Evolutionary conservation across 192 early-diverging fungal species (phyloP).

Genomic region (Lobulomyces angularis): DNA sequence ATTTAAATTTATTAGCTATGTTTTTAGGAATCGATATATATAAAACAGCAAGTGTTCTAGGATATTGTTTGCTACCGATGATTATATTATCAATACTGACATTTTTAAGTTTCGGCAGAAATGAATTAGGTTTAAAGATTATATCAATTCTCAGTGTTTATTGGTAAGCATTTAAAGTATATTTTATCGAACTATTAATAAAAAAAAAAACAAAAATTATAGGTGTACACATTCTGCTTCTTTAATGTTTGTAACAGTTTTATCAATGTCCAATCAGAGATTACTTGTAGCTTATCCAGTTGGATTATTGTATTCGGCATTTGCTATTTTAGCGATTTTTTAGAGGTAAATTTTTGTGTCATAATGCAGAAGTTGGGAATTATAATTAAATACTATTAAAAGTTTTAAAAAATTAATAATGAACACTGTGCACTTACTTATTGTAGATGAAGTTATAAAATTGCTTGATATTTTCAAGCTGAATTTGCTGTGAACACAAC

Average conservation of each 20-base stretch:
- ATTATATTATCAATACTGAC: constrained; percentile 74
- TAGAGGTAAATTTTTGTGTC: constrained; percentile 16
- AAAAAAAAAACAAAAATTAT: too few relatives aligned
- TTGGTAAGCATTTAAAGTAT: too few relatives aligned
- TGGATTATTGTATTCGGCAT: constrained; percentile 80
- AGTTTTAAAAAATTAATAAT: background rate
- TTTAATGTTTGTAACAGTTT: constrained; percentile 84
- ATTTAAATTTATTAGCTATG: too few relatives aligned
- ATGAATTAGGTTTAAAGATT: too few relatives aligned
- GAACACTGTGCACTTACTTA: background rate
- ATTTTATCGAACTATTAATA: too few relatives aligned
- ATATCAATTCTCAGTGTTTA: too few relatives aligned
- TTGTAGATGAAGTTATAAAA: background rate
- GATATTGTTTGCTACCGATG: constrained; percentile 93
- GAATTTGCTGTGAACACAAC: too few relatives aligned
- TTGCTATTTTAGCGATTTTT: constrained; percentile 86
- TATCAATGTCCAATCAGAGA: constrained; percentile 85
- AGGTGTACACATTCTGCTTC: constrained; percentile 94
- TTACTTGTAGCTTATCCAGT: constrained; percentile 92
- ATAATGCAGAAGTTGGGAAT: background rate
- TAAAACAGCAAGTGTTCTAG: constrained; percentile 85
- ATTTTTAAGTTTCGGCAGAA: constrained; percentile 51
- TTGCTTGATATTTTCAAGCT: too few relatives aligned
- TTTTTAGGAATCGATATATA: constrained; percentile 78
- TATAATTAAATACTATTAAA: background rate